Percentiles rank a stretch among this genome's conserved stretches.
These are phyloP conservation scores for Hypoxylon rickii DNA, from an alignment of 495 filamentous ascomycete genomes.

Conservation along the genomic window DNA sequence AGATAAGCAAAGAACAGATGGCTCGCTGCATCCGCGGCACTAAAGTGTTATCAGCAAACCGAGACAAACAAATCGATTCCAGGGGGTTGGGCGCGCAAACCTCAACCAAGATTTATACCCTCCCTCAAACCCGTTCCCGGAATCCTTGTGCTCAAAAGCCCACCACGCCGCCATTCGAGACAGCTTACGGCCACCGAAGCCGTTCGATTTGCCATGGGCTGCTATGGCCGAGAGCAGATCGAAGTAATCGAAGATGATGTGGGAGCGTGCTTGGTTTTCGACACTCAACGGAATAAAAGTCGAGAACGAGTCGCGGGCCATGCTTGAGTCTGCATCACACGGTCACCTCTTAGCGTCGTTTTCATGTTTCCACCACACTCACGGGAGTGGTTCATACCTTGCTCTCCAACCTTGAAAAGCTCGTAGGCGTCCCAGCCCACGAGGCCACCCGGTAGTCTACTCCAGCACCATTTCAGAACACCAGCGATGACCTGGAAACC, in stretches of 20 bases:
- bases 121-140: constrained; percentile 90
- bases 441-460: constrained; percentile 85
- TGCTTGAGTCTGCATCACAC: constrained; percentile 72
- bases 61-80: constrained; percentile 14
- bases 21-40: constrained; percentile 91
- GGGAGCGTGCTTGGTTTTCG: constrained; percentile 81
- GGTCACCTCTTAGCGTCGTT: constrained; percentile 23
- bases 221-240: constrained; percentile 83
- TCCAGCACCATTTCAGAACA: constrained; percentile 99
- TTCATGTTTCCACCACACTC: not conserved
- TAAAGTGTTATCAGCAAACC: constrained; percentile 47
- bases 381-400: constrained; percentile 62
- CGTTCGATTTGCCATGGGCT: constrained; percentile 88
- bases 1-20: constrained; percentile 98
- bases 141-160: constrained; percentile 91
- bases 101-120: constrained; percentile 84
- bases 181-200: constrained; percentile 89
- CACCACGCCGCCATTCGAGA: constrained; percentile 97
- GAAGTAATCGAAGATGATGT: constrained; percentile 96
- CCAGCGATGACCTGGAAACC: constrained; percentile 78
- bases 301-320: constrained; percentile 90
- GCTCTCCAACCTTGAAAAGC: constrained; percentile 91
- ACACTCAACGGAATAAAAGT: constrained; percentile 96
- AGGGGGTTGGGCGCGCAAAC: constrained; percentile 32
- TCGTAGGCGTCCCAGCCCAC: constrained; percentile 98